A percentile compares a stretch with the other conserved stretches of the same genome.
These are phyloP conservation scores for Platanthera zijinensis DNA, from an alignment of 106 monocot genomes.

Conservation along the genomic window DNA sequence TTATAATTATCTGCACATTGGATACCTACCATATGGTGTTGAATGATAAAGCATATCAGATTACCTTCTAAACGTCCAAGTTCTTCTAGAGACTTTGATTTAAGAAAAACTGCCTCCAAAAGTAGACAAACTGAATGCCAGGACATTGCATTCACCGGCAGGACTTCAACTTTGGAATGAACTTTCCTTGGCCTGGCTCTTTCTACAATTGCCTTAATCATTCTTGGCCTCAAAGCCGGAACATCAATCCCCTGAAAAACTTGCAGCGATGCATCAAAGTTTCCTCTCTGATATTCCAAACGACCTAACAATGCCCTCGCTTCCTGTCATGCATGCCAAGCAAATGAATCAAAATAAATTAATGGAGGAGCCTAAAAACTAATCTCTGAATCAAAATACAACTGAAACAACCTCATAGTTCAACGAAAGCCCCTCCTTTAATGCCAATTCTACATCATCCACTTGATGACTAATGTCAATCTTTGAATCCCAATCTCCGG, in stretches of 20 bases:
- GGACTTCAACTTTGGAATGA: slow-evolving; percentile 27
- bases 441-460: slow-evolving; percentile 66
- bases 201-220: slow-evolving; percentile 61
- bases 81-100: slow-evolving; percentile 65
- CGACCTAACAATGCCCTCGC: slow-evolving; percentile 81
- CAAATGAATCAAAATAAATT: background rate
- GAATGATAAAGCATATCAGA: background rate
- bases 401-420: slow-evolving; percentile 70
- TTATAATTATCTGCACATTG: background rate
- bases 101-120: slow-evolving; percentile 71
- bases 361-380: background rate
- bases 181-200: slow-evolving; percentile 28
- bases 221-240: slow-evolving; percentile 38
- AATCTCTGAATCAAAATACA: background rate
- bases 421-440: slow-evolving; percentile 71
- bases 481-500: slow-evolving; percentile 44
- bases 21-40: background rate
- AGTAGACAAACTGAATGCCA: slow-evolving; percentile 79
- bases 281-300: slow-evolving; percentile 80
- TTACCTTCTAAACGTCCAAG: slow-evolving; percentile 67
- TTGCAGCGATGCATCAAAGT: slow-evolving; percentile 79
- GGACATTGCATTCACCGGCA: slow-evolving; percentile 49
- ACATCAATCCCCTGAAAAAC: slow-evolving; percentile 87
- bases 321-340: slow-evolving; percentile 34
- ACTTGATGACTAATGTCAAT: slow-evolving; percentile 50